Percentiles rank a stretch among this genome's conserved stretches.
Conservation (phyloP, 2,329 filamentous ascomycete genomes). For the Leptosphaerulina australis region DNA sequence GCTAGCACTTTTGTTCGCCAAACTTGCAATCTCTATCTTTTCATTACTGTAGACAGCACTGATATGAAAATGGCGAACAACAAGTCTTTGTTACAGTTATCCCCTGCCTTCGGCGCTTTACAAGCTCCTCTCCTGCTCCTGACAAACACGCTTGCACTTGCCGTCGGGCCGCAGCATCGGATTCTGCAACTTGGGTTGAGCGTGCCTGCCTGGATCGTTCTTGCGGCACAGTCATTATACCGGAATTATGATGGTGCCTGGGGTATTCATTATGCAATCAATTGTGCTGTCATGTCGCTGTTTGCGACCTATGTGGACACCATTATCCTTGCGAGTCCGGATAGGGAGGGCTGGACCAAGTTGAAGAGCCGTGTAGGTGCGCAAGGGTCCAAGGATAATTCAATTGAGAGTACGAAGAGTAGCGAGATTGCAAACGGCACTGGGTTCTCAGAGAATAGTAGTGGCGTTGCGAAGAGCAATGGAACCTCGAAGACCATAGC, state of each 20-base stretch:
- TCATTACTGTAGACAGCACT: not conserved
- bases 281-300: slow-evolving; percentile 10
- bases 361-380: not conserved
- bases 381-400: not conserved
- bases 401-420: not conserved
- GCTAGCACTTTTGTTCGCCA: no score
- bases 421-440: not conserved
- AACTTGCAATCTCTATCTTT: no score
- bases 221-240: slow-evolving; percentile 28
- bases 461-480: not conserved
- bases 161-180: slow-evolving; percentile 16
- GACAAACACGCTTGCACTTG: slow-evolving; percentile 24
- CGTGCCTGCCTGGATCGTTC: slow-evolving; percentile 23
- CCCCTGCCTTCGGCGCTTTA: slow-evolving; percentile 10
- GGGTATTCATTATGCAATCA: slow-evolving; percentile 23
- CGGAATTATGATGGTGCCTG: slow-evolving; percentile 19
- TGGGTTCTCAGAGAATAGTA: not conserved
- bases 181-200: slow-evolving; percentile 17
- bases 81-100: slow-evolving; percentile 17
- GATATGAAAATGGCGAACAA: not conserved
- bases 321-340: slow-evolving; percentile 29
- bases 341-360: slow-evolving; percentile 35
- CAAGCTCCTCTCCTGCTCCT: slow-evolving; percentile 25
- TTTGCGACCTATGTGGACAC: slow-evolving; percentile 29
- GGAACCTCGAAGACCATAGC: not conserved